Base-by-base conservation (phyloP, 169 alveolate species). In the Cryptosporidium ryanae region DNA sequence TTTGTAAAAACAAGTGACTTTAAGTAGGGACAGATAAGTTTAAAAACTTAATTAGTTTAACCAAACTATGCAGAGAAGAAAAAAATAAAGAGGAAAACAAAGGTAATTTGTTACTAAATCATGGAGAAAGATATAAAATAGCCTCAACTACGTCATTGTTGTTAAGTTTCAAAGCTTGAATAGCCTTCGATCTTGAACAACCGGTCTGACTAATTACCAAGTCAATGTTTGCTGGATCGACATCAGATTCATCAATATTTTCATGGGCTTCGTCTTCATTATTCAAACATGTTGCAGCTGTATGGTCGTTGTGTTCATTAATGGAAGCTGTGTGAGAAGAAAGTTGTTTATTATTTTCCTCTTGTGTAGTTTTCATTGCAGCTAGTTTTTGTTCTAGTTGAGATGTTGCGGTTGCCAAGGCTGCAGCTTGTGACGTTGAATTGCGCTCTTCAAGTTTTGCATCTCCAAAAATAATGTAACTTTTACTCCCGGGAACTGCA, bases 141-240 rank as follows among this genome's bases (percentile, higher is more conserved):
- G 97, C 98, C 70, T 93, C 93, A 32, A 95, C 97, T 76, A 94
- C 91, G 63, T 95, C 98, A 89, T 93, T 92, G 82, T 93, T 95
- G 81, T 94, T 82, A 18, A 90, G 91, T 82, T 92, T 90, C 5
- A 96, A 92, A 4, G 97, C 98, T 81, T 89, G 83, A 34, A 94
- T 94, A 18, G 98, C 98, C 52, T 90, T 82, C 31, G 90, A 91
- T 66, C 96, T 90, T 48, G 95, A 65, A 90, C 97, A 94, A 65
- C 91, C 87, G 55, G 94, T 91, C 89, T 96, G 97, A 46, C 90
- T 82, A 93, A 95, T 93, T 31, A 95, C 97, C 93, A 93, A 89
- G 49, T 93, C 94, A 48, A 95, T 93, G 70, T 93, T 93, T 54
- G 89, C 91, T 23, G 95, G 90, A 48, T 94, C 93, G 18, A 95